These are phyloP conservation scores for Exophiala calicioides DNA, from an alignment of 2,329 filamentous ascomycete genomes.

Conservation along the genomic window DNA sequence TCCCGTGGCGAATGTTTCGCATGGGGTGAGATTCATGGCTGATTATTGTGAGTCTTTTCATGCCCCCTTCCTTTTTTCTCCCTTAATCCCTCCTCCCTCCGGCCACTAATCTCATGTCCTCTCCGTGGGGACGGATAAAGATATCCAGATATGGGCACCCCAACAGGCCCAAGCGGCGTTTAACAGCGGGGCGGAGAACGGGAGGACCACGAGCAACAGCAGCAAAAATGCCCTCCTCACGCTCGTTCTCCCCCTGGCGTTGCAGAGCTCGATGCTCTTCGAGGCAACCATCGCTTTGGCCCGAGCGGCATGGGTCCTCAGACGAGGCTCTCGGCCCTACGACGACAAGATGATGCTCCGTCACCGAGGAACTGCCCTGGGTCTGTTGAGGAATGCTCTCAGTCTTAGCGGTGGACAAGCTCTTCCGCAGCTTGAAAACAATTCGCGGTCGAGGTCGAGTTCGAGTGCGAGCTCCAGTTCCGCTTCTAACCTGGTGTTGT, in stretches of 20 bases:
- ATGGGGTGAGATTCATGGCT: conserved; percentile 16
- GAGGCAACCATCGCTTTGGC: conserved; percentile 23
- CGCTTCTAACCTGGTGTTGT: conserved; percentile 11
- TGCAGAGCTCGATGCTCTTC: conserved; percentile 19
- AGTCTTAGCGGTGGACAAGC: too few relatives aligned
- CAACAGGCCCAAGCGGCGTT: conserved; percentile 19
- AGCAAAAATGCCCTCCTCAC: conserved; percentile 17
- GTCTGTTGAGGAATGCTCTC: conserved; percentile 11
- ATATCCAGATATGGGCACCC: conserved; percentile 21
- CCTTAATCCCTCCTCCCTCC: too few relatives aligned
- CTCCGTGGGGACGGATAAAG: too few relatives aligned
- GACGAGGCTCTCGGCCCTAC: conserved; percentile 14
- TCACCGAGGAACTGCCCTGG: conserved; percentile 10
- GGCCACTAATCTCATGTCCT: neutral
- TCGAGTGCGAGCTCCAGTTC: too few relatives aligned
- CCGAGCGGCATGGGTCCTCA: conserved; percentile 20
- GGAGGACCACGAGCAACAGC: too few relatives aligned
- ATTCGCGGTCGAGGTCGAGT: too few relatives aligned
- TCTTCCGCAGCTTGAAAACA: too few relatives aligned
- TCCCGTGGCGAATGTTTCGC: conserved; percentile 9
- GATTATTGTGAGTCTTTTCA: conserved; percentile 18
- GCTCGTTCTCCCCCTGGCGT: conserved; percentile 13
- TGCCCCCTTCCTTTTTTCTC: too few relatives aligned
- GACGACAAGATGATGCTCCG: conserved; percentile 20
- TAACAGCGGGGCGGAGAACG: too few relatives aligned